A percentile compares a stretch with the other conserved stretches of the same genome.
These are phyloP conservation scores for Punica granatum DNA, from an alignment of 345 rosid species.

Conservation along the genomic window DNA sequence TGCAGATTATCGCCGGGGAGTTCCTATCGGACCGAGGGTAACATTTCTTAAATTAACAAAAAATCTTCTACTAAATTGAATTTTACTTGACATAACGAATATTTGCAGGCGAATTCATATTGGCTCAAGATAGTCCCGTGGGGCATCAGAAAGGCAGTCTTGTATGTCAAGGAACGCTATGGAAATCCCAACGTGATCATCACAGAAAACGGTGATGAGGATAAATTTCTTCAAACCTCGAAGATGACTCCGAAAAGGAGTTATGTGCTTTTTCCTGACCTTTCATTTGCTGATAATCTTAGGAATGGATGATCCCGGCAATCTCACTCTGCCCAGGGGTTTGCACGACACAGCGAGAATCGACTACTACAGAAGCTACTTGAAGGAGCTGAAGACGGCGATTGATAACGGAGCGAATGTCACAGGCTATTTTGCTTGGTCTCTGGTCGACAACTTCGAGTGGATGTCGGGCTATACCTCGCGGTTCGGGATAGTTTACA, in stretches of 20 bases:
- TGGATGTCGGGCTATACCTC: constrained; percentile 8
- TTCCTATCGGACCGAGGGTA: neutral
- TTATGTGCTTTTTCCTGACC: no score
- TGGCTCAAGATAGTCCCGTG: constrained; percentile 65
- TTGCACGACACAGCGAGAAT: constrained; percentile 42
- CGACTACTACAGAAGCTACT: constrained; percentile 31
- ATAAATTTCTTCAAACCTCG: neutral
- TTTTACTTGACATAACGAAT: neutral
- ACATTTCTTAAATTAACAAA: neutral
- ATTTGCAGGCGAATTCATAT: constrained; percentile 39
- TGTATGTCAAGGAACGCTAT: constrained; percentile 47
- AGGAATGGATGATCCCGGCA: constrained; percentile 64
- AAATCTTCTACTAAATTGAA: neutral
- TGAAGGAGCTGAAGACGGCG: constrained; percentile 31
- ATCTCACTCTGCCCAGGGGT: constrained; percentile 20
- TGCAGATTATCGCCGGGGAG: neutral
- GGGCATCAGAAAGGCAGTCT: constrained; percentile 45
- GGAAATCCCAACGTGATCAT: constrained; percentile 33
- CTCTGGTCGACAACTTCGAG: constrained; percentile 8
- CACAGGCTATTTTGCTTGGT: constrained; percentile 11
- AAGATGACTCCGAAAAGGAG: neutral
- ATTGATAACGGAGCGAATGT: constrained; percentile 4
- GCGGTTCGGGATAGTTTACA: constrained; percentile 9
- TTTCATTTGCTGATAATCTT: neutral
- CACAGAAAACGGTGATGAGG: constrained; percentile 44